Base-by-base conservation (phyloP, 805 yeast genomes). In the Schwanniomyces polymorphus region DNA sequence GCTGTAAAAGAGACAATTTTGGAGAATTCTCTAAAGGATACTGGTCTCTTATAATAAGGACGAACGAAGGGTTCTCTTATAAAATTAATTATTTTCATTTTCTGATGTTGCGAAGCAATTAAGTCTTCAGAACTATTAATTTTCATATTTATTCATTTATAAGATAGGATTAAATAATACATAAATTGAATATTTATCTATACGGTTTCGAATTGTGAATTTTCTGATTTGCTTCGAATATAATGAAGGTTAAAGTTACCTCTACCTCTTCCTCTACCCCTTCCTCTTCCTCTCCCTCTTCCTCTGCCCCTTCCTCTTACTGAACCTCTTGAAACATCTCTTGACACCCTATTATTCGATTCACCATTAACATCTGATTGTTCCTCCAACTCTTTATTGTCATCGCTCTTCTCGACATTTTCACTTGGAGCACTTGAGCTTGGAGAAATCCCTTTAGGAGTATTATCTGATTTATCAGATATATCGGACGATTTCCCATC, bases 1-100 rank as follows among this genome's bases (percentile, higher is more conserved):
- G 91, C 92, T 7, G 88, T 88, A 33, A 84, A 83, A 58, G 94
- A 88, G 61, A 86, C 91, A 3, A 83, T 88, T 41, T 74, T 88
- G 60, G 90, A 87, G 55, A 88, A 87, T 60, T 75, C 87, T 16
- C 75, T 88, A 54, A 82, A 82, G 61, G 92, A 86, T 56, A 83
- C 89, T 44, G 94, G 94, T 27, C 76, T 88, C 40, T 69, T 86
- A 52, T 82, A 17, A 37, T 28, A 18, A 12, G 34, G 11, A 14
- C 7, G 35, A 16, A 31, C 18, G 17, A 38, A 10, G 18, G 34
- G 21, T 31, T 16, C 35, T 31, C 35, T n/a, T 31, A 31, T 28
- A 31, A 31, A 31, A 14, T 14, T 31, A 2, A 31, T 7, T 16
- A 5, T 7, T 31, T 31, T 31, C 35, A 31, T 31, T 16, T 16